Evolutionary conservation across 495 filamentous ascomycete species (phyloP).

Genomic region (Neurospora sp.): DNA sequence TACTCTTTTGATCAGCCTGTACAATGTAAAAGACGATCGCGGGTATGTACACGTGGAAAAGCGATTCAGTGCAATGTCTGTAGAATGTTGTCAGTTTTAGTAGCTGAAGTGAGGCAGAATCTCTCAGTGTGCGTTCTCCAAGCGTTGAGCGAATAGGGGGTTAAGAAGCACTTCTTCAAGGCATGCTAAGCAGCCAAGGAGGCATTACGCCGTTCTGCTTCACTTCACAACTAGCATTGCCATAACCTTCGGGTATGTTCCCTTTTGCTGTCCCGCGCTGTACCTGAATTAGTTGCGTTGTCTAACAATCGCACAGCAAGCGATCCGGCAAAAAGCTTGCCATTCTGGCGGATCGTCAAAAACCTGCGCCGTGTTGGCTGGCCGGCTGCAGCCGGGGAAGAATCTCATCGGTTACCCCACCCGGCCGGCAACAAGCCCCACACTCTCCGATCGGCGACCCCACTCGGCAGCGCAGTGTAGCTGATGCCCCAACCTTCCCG

Average conservation of each 20-base stretch:
- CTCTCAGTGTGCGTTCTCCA: not conserved
- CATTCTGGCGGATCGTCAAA: not conserved
- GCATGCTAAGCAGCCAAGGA: not conserved
- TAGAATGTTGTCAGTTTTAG: not conserved
- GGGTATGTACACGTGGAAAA: not conserved
- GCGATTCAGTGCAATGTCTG: not conserved
- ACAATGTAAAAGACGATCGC: not conserved
- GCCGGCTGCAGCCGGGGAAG: not conserved
- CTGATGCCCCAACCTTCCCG: not conserved
- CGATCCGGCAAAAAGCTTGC: not conserved
- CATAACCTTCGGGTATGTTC: not conserved
- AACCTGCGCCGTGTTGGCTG: not conserved
- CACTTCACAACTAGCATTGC: not conserved
- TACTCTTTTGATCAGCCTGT: not conserved
- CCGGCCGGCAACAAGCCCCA: not conserved
- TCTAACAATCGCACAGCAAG: not conserved
- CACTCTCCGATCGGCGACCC: not conserved
- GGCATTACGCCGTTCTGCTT: not conserved
- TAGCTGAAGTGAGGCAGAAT: not conserved
- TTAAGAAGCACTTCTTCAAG: not conserved
- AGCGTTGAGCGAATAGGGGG: not conserved
- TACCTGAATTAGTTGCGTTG: not conserved
- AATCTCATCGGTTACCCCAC: not conserved
- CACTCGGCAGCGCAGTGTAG: not conserved
- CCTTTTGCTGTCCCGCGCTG: not conserved